Base-by-base conservation (phyloP, 179 eudicot genomes). In the Patellifolia procumbens region DNA sequence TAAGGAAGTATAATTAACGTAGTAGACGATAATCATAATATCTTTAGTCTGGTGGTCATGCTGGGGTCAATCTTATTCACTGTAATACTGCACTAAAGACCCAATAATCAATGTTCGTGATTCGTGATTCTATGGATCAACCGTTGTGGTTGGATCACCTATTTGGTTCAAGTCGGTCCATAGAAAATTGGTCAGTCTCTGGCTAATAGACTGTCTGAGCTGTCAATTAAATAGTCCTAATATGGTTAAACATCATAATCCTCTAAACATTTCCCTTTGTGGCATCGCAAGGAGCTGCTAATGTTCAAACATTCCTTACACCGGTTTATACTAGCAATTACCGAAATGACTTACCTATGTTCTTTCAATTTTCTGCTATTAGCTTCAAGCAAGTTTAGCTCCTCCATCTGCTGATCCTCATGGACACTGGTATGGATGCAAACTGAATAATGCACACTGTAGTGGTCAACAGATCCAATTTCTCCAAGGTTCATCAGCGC, bases 301-400 rank as follows among this genome's bases (percentile, higher is more conserved):
- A 26, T 20, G 16, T 2, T 32, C 45, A 1, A 49, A 16, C 49
- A 39, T 7, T 19, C 17, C 17, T 43, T 34, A 60, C 24, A 34
- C 8, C 11, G 15, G 19, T 29, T 52, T 7, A 16, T 16, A 20
- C 29, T 31, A 26, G 20, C 39, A 28, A 68, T n/a, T 29, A 3
- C 52, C 6, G 2, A 16, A 12, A 31, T 29, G 28, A 70, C 49
- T 65, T 37, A 17, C 49, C 24, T 43, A 24, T 24, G 39, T 45
- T 43, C 31, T 22, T 28, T 12, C 24, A 37, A 46, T 65, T 56
- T 70, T 28, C 52, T 81, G 48, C 61, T 10, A 68, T 26, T 86
- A 94, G 98, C 73, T 92, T 63, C 92, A 86, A 59, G 88, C 84
- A 51, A 91, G 97, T 82, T 79, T 92, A 83, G 96, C 92, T 71